Base-by-base conservation (phyloP, 768 basidiomycete species). In the Macrolepiota fuliginosa region DNA sequence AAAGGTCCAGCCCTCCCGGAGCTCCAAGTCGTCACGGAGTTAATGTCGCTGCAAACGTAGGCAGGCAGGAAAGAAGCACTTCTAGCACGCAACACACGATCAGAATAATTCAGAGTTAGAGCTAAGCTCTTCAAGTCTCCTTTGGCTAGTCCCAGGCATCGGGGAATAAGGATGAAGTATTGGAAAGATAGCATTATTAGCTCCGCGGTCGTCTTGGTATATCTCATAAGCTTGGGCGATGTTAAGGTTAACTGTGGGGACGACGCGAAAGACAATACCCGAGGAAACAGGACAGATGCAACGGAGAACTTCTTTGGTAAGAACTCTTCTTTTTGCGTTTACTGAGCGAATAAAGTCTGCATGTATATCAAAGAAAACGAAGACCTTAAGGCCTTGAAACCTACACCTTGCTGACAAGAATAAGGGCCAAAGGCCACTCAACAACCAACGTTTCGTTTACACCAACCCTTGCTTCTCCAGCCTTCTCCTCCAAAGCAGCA, bases 361-460 rank as follows among this genome's bases (percentile, higher is more conserved):
- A 9, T 45, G 6, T 17, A 19, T n/a, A 45, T 45, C 42, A 45
- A 45, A 45, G 19, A 9, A 17, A 45, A 22, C n/a, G 5, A 2
- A 19, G 40, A 19, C n/a, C 13, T 19, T 7, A 19, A 10, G 42
- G 19, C 17, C 17, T 22, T 45, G 42, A 15, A 25, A 17, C 49
- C 56, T 63, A 72, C 35, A 50, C 47, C 61, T 69, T 71, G 52
- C 71, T 72, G 15, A 66, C 75, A 36, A 82, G 69, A 12, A 83
- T 61, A 54, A 84, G 57, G 10, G 81, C 79, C 42, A 83, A 65
- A 1, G 82, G 83, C 83, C 83, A 85, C 64, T 84, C 82, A 5
- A 85, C 74, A 15, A 68, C 66, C 7, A 85, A 71, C 6, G 65
- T 62, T 59, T 81, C 79, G 47, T 77, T 71, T 29, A 76, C 73